Evolutionary conservation across 495 filamentous ascomycete genomes (phyloP), one percentile per base, ranked within the genome.

Genomic region (Penicillium chermesinum): DNA sequence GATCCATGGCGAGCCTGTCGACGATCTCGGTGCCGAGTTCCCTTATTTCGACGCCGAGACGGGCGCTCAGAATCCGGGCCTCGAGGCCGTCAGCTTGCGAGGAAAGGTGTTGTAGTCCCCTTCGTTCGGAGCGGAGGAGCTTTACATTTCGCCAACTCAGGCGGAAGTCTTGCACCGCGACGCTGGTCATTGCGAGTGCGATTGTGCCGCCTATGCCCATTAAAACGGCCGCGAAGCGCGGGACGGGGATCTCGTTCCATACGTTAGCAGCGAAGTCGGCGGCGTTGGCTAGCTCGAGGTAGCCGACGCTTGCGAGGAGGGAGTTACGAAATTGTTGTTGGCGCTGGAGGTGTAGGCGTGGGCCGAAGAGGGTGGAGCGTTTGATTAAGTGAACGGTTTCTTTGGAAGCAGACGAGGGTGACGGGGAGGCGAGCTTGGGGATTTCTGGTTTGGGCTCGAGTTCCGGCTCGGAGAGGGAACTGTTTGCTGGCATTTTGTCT

Each of bases 251-350:
- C 18, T 69, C 41, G 37, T 79, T 79, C 74, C 73, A 79, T 6
- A 76, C 71, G 35, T 79, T 79, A 12, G 76, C 75, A 0, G 76
- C 72, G 35, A 79, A 77, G 50, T 79, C 76, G 1, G 66, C 72
- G 0, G 72, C 74, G 41, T 79, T 79, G 35, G 72, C 73, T 13
- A 78, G 62, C 48, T 79, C 76, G 21, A 79, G 65, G 41, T 68
- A 75, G 1, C 73, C 76, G 1, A 75, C 67, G 37, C 70, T 64
- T 0, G 66, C 62, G 15, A 77, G 66, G 1, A 79, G 60, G 41
- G 62, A 74, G 57, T 79, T 79, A 7, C 60, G 59, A 46, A 74
- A 67, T 46, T 71, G 67, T 8, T 57, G 54, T 30, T 66, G 66
- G 36, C 58, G 53, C 4, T 54, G 32, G 0, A 71, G 52, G 1